Evolutionary conservation across 2,329 filamentous ascomycete species (phyloP), one percentile per base, ranked within the genome.

Genomic region (Alternaria hordeiaustralica): DNA sequence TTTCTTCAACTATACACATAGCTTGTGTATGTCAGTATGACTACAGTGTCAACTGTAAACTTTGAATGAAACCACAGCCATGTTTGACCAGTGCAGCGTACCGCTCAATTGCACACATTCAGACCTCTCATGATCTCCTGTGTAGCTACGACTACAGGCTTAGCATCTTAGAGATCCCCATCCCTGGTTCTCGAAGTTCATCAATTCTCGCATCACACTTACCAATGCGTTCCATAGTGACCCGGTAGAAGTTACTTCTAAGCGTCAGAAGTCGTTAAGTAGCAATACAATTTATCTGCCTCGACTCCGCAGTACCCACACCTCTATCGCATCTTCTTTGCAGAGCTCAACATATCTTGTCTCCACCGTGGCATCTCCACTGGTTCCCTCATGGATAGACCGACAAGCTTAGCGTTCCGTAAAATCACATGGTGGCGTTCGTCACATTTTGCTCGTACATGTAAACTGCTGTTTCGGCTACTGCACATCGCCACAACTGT

Each of bases 401-500:
- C 30, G n/a, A 36, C 9, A 12, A 7, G 10, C 23, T 44, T 55
- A 18, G 33, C 25, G 53, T 44, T 44, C 53, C 53, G 20, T 12
- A 21, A 36, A 25, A 33, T n/a, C 20, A 15, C 10, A 33, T 9
- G 49, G 25, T 49, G 45, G 49, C 49, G 49, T 53, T 36, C 20
- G 13, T 23, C 30, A 53, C 28, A 18, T 20, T 41, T 41, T 49
- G 45, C 45, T 49, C 15, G 15, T 28, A 43, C 28, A 26, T 23
- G 49, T 33, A 21, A 13, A 23, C 46, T 20, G 36, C 10, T 20
- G 56, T 58, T 51, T 58, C 46, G 47, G 46, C 56, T 51, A 51
- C 56, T 51, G 45, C 56, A 51, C 43, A 18, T 33, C 13, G 56
- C 46, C 56, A 51, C 55, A 28, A 12, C 33, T 58, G 11, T 44